Evolutionary conservation across 495 filamentous ascomycete species (phyloP).

Genomic region (Penicillium cinerascens): DNA sequence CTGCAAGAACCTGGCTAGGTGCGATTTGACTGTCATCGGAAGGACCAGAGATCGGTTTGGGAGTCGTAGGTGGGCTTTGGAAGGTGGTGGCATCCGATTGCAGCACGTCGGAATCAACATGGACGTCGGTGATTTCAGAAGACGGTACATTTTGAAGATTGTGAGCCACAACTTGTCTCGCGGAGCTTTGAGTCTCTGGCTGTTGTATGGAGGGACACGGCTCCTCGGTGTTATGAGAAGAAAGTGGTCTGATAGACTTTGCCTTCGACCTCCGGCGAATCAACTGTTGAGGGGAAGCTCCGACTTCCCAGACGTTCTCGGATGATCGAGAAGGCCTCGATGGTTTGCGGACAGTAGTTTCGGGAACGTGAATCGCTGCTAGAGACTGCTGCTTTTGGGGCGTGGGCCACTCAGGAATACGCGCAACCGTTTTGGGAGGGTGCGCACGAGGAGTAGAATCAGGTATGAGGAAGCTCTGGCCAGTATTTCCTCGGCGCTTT

Average conservation of each 20-base stretch:
- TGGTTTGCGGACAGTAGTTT: slow-evolving; percentile 14
- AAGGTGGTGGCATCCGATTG: slow-evolving; percentile 5
- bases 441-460: slow-evolving; percentile 30
- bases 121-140: slow-evolving; percentile 15
- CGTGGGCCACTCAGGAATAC: slow-evolving; percentile 1
- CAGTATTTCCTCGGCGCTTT: slow-evolving; percentile 36
- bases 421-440: slow-evolving; percentile 18
- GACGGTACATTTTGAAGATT: slow-evolving; percentile 8
- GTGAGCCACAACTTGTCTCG: slow-evolving; percentile 7
- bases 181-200: slow-evolving; percentile 4
- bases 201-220: slow-evolving; percentile 6
- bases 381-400: slow-evolving; percentile 10
- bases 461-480: slow-evolving; percentile 29
- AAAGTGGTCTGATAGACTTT: slow-evolving; percentile 13
- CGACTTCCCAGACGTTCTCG: slow-evolving; percentile 39
- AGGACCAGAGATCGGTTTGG: neutral
- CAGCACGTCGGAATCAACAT: slow-evolving; percentile 7
- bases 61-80: slow-evolving; percentile 15
- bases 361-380: slow-evolving; percentile 10
- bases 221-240: slow-evolving; percentile 9
- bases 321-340: slow-evolving; percentile 25
- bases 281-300: slow-evolving; percentile 31
- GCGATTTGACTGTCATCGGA: slow-evolving; percentile 25
- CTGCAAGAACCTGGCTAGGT: slow-evolving; percentile 48
- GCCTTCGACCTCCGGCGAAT: slow-evolving; percentile 26